Percentiles rank a stretch among this genome's conserved stretches.
These are phyloP conservation scores for Cladosporium sp. DNA, from an alignment of 2,329 filamentous ascomycete species.

Conservation along the genomic window DNA sequence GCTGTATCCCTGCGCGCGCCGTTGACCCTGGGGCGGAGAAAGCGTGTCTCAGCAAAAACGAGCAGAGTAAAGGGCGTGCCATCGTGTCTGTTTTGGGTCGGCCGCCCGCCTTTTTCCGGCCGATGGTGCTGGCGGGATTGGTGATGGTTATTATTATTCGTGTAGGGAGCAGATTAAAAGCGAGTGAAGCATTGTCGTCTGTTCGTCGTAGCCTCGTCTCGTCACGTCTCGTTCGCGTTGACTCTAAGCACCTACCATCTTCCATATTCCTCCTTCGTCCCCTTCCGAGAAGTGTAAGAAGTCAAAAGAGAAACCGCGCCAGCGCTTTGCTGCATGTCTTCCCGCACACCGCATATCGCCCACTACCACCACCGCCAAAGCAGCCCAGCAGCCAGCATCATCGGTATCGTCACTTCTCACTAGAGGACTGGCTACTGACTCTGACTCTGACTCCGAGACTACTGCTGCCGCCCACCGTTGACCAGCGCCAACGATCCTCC, in stretches of 20 bases:
- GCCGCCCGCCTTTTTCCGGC: slow-evolving; percentile 2
- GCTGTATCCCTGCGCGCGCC: slow-evolving; percentile 10
- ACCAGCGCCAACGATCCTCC: background rate
- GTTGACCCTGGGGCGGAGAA: slow-evolving; percentile 14
- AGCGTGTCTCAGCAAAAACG: slow-evolving; percentile 13
- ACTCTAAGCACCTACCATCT: too few relatives aligned
- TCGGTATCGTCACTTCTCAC: background rate
- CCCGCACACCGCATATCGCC: slow-evolving; percentile 10
- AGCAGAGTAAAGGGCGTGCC: slow-evolving; percentile 11
- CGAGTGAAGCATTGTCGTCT: too few relatives aligned
- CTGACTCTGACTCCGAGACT: too few relatives aligned
- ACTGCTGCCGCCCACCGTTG: background rate
- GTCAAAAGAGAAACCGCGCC: background rate
- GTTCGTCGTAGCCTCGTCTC: too few relatives aligned
- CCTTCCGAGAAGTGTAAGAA: background rate
- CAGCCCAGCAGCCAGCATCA: background rate
- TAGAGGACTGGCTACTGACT: background rate
- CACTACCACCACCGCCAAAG: too few relatives aligned
- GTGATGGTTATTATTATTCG: too few relatives aligned
- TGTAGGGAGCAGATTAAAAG: too few relatives aligned
- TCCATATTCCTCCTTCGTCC: too few relatives aligned
- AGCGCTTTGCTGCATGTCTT: slow-evolving; percentile 5
- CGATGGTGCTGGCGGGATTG: too few relatives aligned
- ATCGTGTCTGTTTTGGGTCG: slow-evolving; percentile 10
- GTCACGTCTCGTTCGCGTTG: background rate